phyloP scores from a whole-genome alignment of 768 basidiomycete species.

The Pholiota molesta region DNA sequence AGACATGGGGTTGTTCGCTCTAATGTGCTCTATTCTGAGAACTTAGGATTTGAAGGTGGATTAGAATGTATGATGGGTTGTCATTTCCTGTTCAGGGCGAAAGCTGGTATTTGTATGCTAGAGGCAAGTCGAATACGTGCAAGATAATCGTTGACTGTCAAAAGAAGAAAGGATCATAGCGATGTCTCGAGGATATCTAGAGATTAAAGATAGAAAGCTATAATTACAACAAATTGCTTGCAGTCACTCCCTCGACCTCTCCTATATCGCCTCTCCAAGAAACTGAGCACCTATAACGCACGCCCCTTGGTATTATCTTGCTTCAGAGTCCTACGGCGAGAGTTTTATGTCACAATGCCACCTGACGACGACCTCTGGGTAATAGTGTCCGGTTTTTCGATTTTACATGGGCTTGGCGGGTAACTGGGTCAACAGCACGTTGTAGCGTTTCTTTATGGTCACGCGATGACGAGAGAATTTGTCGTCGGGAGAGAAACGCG shows the following conservation, averaged over 20 bases:
- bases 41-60: too few relatives aligned
- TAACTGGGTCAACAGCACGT: constrained; percentile 86
- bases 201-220: neutral
- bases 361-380: neutral
- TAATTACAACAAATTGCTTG: constrained; percentile 3
- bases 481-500: constrained; percentile 98
- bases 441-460: constrained; percentile 93
- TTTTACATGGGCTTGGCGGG: constrained; percentile 85
- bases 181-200: too few relatives aligned
- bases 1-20: too few relatives aligned
- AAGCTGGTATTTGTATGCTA: too few relatives aligned
- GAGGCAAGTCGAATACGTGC: too few relatives aligned
- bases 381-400: neutral
- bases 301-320: neutral
- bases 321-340: neutral
- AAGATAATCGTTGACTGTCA: too few relatives aligned
- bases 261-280: neutral
- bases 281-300: neutral
- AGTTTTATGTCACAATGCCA: neutral
- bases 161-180: too few relatives aligned
- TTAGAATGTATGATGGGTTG: too few relatives aligned
- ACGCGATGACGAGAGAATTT: constrained; percentile 98
- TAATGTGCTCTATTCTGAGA: too few relatives aligned
- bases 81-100: too few relatives aligned
- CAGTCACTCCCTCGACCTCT: neutral